A percentile compares a stretch with the other conserved stretches of the same genome.
phyloP scores from a whole-genome alignment of 192 early-diverging fungal genomes.

The Chytriomyces hyalinus region DNA sequence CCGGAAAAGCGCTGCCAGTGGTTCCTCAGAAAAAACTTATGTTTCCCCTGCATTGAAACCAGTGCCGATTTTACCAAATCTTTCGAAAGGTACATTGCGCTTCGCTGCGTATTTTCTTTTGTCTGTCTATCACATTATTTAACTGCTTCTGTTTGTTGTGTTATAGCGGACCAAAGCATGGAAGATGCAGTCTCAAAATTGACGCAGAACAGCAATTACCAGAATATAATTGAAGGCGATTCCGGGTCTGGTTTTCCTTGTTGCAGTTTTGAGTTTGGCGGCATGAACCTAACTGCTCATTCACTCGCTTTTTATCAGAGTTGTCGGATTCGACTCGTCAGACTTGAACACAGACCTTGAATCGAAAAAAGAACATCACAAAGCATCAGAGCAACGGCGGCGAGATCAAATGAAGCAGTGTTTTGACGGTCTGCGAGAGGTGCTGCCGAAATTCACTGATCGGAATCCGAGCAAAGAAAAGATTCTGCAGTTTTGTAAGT shows the following conservation, averaged over 20 bases:
- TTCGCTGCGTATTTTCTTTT: no score
- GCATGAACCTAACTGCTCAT: not conserved
- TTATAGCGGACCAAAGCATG: not conserved
- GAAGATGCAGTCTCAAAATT: not conserved
- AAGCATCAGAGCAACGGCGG: slow-evolving; percentile 95
- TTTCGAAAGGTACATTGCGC: not conserved
- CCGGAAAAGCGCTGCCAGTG: not conserved
- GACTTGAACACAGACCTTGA: slow-evolving; percentile 82
- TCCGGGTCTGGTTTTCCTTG: slow-evolving; percentile 64
- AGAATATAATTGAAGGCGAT: slow-evolving; percentile 85
- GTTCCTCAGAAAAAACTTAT: not conserved
- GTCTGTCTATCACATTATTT: no score
- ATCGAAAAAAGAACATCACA: slow-evolving; percentile 85
- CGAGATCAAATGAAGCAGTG: slow-evolving; percentile 90
- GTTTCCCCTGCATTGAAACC: slow-evolving; percentile 51
- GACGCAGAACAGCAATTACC: slow-evolving; percentile 76
- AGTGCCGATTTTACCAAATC: slow-evolving; percentile 30
- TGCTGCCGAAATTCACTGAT: slow-evolving; percentile 75
- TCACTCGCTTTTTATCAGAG: not conserved
- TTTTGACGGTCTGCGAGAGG: slow-evolving; percentile 77
- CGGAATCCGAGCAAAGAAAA: slow-evolving; percentile 89
- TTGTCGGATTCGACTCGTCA: slow-evolving; percentile 70
- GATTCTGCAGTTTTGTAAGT: slow-evolving; percentile 68
- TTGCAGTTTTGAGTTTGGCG: not conserved
- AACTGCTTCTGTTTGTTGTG: no score